Conservation (phyloP, 1,284 basidiomycete species). For the Rhodotorula glutinis region DNA sequence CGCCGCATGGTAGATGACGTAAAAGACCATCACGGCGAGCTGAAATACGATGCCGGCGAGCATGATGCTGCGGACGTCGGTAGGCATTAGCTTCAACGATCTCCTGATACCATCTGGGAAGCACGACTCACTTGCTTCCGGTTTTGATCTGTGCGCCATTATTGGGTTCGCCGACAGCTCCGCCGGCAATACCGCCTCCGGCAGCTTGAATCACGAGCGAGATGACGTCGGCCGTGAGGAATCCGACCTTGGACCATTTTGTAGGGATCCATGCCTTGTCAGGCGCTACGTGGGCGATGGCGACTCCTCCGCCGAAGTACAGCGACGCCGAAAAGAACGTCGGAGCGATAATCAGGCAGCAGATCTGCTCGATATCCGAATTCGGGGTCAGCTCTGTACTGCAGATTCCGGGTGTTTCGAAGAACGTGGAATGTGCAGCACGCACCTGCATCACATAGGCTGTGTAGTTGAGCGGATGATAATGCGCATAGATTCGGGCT, state of each 20-base stretch:
- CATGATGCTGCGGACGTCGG: conserved; percentile 43
- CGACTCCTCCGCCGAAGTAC: conserved; percentile 48
- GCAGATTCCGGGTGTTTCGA: no score
- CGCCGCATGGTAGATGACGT: conserved; percentile 43
- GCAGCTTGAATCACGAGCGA: conserved; percentile 50
- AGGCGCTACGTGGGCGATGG: conserved; percentile 47
- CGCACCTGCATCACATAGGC: conserved; percentile 12
- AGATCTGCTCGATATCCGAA: not conserved
- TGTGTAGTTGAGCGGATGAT: not conserved
- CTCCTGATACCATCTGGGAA: not conserved
- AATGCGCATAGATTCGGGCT: conserved; percentile 10
- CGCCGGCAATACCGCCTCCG: conserved; percentile 48
- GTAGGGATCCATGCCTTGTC: conserved; percentile 43
- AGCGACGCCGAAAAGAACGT: conserved; percentile 47
- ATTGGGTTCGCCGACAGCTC: not conserved
- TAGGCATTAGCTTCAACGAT: not conserved
- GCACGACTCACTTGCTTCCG: conserved; percentile 15
- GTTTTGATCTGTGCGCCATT: not conserved
- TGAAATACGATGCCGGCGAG: conserved; percentile 50
- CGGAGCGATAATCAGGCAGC: conserved; percentile 46
- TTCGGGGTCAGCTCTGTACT: not conserved
- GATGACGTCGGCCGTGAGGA: conserved; percentile 49
- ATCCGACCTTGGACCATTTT: conserved; percentile 47
- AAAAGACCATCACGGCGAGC: conserved; percentile 45
- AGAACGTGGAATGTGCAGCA: no score